Percentiles rank a stretch among this genome's conserved stretches.
Evolutionary conservation across 352 stramenopile species (phyloP).

Genomic region (Phytophthora constricta): DNA sequence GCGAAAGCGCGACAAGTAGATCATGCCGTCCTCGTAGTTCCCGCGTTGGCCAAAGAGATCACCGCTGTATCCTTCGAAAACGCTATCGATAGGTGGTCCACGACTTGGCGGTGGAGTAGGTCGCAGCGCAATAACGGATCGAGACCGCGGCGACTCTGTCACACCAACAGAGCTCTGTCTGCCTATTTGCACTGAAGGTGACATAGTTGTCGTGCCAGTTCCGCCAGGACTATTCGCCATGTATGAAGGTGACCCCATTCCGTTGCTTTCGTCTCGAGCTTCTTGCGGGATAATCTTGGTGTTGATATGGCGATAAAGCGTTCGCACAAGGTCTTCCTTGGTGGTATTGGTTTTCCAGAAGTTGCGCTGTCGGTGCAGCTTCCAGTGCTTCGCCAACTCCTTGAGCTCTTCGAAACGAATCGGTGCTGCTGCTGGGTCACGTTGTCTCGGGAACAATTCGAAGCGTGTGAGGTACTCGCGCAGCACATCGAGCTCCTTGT

Average conservation of each 20-base stretch:
- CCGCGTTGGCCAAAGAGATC: constrained; percentile 87
- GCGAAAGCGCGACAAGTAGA: constrained; percentile 84
- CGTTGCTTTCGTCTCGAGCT: constrained; percentile 49
- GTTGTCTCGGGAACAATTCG: constrained; percentile 76
- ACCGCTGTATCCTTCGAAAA: constrained; percentile 71
- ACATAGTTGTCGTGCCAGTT: constrained; percentile 16
- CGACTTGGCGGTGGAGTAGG: constrained; percentile 26
- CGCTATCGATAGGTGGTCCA: constrained; percentile 44
- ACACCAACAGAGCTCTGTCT: constrained; percentile 34
- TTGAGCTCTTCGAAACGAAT: constrained; percentile 93
- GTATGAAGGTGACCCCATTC: constrained; percentile 20
- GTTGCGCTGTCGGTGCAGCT: constrained; percentile 88
- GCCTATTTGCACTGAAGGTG: constrained; percentile 46
- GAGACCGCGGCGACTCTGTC: constrained; percentile 61
- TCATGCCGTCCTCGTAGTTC: constrained; percentile 89
- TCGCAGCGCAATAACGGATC: constrained; percentile 51
- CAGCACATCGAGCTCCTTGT: constrained; percentile 88
- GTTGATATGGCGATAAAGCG: constrained; percentile 88
- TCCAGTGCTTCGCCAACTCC: constrained; percentile 91
- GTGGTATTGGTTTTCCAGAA: constrained; percentile 92
- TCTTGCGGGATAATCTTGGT: constrained; percentile 84
- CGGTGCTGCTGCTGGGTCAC: constrained; percentile 70
- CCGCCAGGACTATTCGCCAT: constrained; percentile 18
- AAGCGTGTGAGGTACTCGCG: constrained; percentile 86
- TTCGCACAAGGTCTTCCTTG: constrained; percentile 89